These are phyloP conservation scores for Solanum virginianum DNA, from an alignment of 257 asterid species.

Conservation along the genomic window DNA sequence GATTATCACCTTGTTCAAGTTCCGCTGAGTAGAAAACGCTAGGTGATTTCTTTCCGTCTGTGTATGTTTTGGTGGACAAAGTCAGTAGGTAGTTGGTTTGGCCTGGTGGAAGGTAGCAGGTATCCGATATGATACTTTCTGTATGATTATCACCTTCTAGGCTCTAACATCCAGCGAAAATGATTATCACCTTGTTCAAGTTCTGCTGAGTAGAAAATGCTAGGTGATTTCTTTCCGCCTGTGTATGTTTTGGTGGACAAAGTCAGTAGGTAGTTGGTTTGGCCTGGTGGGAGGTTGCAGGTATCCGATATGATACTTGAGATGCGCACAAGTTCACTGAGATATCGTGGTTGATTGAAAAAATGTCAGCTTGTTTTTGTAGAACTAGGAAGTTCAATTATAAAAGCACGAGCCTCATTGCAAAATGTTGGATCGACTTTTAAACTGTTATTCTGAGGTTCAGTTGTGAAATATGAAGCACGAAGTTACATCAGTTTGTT, in stretches of 20 bases:
- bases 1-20: neutral
- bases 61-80: neutral
- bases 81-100: neutral
- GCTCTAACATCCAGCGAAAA: neutral
- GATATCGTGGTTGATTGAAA: neutral
- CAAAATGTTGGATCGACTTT: neutral
- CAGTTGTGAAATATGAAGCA: neutral
- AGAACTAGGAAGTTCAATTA: neutral
- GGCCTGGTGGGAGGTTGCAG: neutral
- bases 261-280: neutral
- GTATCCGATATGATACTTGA: neutral
- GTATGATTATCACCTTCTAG: neutral
- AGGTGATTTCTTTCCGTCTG: neutral
- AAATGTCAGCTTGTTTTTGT: neutral
- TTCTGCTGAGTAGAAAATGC: neutral
- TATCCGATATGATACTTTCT: neutral
- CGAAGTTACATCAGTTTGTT: neutral
- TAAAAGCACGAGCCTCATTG: neutral
- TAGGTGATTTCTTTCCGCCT: neutral
- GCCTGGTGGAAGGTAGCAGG: too few species aligned
- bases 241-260: neutral
- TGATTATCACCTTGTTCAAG: neutral
- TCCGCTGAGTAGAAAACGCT: neutral
- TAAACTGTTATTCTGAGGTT: neutral
- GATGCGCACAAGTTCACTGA: neutral